Evolutionary conservation across 2,329 filamentous ascomycete species (phyloP), one percentile per base, ranked within the genome.

Genomic region (Colletotrichum nymphaeae): DNA sequence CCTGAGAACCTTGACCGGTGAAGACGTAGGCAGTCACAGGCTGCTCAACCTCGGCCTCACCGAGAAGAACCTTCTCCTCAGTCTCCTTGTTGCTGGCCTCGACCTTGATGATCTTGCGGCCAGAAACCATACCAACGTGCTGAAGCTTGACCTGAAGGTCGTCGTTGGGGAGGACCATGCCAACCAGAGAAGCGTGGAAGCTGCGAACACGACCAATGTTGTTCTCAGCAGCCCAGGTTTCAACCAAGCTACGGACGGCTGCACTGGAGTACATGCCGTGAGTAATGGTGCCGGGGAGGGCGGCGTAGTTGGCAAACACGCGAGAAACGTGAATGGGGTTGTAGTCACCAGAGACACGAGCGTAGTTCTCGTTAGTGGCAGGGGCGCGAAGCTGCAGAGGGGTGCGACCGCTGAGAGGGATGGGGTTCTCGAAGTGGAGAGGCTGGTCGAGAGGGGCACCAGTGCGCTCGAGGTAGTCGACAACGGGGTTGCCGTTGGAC

Each of bases 241-340:
- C 97, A 7, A 99, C 95, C 66, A 99, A 88, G 81, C 95, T 97
- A 79, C 97, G 93, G 32, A 99, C 97, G 49, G 97, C 94, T 76
- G 97, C 97, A 84, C 96, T 98, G 1, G 96, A 97, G 88, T 98
- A 99, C 97, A 99, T 99, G 81, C 97, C 97, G 82, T 99, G 97
- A 1, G 97, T 99, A 80, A 99, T 99, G 57, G 97, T 99, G 63
- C 97, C 97, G 1, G 95, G 95, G 19, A 99, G 89, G 82, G 95
- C 97, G 81, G 97, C 97, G 79, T 98, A 99, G 85, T 92, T 95
- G 37, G 97, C 94, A 86, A 99, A 99, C 68, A 98, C 95, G 69
- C 97, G 93, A 14, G 97, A 98, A 57, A 99, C 97, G 88, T 99
- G 97, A 75, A 99, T 99, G 28, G 97, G 97, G 85, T 99, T 99